These are phyloP conservation scores for Colletotrichum sp. DNA, from an alignment of 2,329 filamentous ascomycete genomes.

Conservation along the genomic window DNA sequence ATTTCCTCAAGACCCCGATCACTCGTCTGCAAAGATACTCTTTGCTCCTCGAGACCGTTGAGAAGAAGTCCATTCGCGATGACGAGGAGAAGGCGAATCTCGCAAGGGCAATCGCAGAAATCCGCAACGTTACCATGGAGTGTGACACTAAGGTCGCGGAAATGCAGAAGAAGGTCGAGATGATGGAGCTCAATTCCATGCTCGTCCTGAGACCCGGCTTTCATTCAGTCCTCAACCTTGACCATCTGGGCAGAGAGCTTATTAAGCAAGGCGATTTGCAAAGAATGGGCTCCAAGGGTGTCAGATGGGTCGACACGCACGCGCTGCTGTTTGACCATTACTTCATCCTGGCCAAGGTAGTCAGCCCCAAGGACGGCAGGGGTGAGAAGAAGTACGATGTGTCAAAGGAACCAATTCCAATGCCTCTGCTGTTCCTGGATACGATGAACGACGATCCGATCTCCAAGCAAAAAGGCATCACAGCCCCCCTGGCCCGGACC, in stretches of 20 bases:
- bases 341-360: slow-evolving; percentile 86
- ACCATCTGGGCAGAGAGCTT: slow-evolving; percentile 91
- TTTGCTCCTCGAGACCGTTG: slow-evolving; percentile 80
- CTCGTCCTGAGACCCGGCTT: slow-evolving; percentile 87
- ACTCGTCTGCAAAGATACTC: slow-evolving; percentile 91
- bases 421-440: slow-evolving; percentile 93
- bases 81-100: slow-evolving; percentile 91
- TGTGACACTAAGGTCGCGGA: slow-evolving; percentile 93
- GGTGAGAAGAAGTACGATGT: slow-evolving; percentile 91
- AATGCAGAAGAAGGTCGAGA: slow-evolving; percentile 86
- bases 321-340: slow-evolving; percentile 97
- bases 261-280: slow-evolving; percentile 90
- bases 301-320: slow-evolving; percentile 93
- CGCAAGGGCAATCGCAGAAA: slow-evolving; percentile 85
- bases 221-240: slow-evolving; percentile 87
- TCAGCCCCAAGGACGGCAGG: slow-evolving; percentile 70
- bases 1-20: slow-evolving; percentile 91
- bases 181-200: slow-evolving; percentile 84
- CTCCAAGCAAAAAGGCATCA: slow-evolving; percentile 79
- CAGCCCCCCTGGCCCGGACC: slow-evolving; percentile 63
- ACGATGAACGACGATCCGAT: slow-evolving; percentile 92
- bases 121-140: slow-evolving; percentile 86
- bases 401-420: slow-evolving; percentile 92
- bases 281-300: slow-evolving; percentile 84
- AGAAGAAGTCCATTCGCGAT: slow-evolving; percentile 82